Evolutionary conservation across 176 grass and related monocot genomes (phyloP).

Genomic region (Cenchrus fungigraminus): DNA sequence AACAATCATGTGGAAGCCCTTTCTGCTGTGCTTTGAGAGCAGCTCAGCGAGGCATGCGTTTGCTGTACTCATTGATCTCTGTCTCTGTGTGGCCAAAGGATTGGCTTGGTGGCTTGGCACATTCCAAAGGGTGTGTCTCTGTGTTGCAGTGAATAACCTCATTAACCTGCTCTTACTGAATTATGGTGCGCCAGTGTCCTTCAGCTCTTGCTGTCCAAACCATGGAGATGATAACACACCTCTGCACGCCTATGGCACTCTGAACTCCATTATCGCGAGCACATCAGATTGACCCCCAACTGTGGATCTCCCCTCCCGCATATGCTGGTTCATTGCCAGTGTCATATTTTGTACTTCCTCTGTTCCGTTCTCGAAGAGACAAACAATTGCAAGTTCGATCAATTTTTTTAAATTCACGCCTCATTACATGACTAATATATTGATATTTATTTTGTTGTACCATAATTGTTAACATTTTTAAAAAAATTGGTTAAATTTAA

Average conservation of each 20-base stretch:
- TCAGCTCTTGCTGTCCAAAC: not conserved
- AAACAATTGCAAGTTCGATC: no score
- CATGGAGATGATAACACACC: not conserved
- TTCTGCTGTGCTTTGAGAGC: conserved; percentile 44
- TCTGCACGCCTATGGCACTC: not conserved
- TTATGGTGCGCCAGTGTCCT: not conserved
- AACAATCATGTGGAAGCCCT: conserved; percentile 46
- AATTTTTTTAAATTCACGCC: no score
- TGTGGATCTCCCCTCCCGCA: no score
- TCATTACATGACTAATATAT: no score
- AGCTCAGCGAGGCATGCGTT: conserved; percentile 39
- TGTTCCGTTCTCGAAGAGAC: no score
- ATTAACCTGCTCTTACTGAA: no score
- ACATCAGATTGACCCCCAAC: not conserved
- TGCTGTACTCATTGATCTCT: conserved; percentile 28
- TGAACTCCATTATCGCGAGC: not conserved
- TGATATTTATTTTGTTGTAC: no score
- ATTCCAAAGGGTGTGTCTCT: not conserved
- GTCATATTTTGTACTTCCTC: no score
- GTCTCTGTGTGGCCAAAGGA: conserved; percentile 11
- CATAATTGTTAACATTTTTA: no score
- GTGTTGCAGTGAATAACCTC: no score
- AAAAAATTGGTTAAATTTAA: no score
- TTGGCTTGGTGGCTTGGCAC: not conserved
- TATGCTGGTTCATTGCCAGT: not conserved